A percentile compares a stretch with the other conserved stretches of the same genome.
Conservation (phyloP, 371 early-diverging fungal species). For the Actinomucor elegans region DNA sequence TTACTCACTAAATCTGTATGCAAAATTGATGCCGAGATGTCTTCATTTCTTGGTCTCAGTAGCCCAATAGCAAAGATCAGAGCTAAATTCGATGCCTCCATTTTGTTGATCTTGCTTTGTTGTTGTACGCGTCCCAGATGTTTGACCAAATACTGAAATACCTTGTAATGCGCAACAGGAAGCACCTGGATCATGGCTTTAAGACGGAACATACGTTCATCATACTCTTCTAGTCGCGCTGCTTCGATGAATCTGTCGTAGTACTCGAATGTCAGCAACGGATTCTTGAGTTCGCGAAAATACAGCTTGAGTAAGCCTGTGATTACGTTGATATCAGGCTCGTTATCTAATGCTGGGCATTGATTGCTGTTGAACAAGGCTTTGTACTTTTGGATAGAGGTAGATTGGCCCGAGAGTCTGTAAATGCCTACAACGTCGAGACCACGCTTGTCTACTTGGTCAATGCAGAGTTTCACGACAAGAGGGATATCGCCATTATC, state of each 20-base stretch:
- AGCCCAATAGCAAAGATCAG: conserved; percentile 76
- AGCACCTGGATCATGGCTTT: conserved; percentile 68
- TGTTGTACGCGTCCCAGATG: conserved; percentile 67
- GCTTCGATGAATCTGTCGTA: conserved; percentile 77
- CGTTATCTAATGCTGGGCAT: conserved; percentile 34
- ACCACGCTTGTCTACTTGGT: conserved; percentile 68
- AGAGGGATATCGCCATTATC: conserved; percentile 50
- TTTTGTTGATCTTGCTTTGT: conserved; percentile 74
- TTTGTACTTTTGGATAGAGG: conserved; percentile 67
- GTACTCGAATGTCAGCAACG: conserved; percentile 72
- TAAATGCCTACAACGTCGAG: conserved; percentile 77
- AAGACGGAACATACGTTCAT: conserved; percentile 67
- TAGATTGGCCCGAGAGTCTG: conserved; percentile 74
- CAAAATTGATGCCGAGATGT: conserved; percentile 54
- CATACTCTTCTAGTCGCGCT: conserved; percentile 68
- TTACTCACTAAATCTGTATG: conserved; percentile 52
- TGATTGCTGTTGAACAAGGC: conserved; percentile 56
- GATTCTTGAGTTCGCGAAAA: conserved; percentile 77
- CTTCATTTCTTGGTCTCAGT: conserved; percentile 50
- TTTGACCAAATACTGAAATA: conserved; percentile 65
- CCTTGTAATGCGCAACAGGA: conserved; percentile 64
- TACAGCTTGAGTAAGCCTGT: conserved; percentile 77
- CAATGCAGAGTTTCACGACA: conserved; percentile 63
- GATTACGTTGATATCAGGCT: conserved; percentile 74
- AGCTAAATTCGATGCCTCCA: conserved; percentile 83